Conservation (phyloP, 1,139 yeast genomes). For the Suhomyces taliae region DNA sequence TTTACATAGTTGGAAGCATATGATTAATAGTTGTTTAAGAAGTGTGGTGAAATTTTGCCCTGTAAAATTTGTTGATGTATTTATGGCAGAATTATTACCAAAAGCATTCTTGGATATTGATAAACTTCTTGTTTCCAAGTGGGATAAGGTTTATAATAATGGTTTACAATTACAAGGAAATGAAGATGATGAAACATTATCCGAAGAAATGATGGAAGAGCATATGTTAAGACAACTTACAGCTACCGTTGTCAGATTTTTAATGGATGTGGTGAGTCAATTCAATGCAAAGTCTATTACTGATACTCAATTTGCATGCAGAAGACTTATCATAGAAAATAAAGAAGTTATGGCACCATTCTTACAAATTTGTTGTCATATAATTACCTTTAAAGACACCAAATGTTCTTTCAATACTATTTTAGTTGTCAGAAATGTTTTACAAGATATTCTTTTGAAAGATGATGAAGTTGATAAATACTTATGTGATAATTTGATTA, state of each 20-base stretch:
- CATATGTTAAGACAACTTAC: constrained; percentile 90
- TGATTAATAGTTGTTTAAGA: constrained; percentile 85
- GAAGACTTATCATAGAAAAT: constrained; percentile 64
- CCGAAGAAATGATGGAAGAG: constrained; percentile 99
- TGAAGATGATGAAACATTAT: constrained; percentile 77
- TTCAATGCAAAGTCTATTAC: constrained; percentile 45
- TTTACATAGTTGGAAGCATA: constrained; percentile 95
- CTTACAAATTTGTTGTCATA: constrained; percentile 70
- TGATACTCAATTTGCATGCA: constrained; percentile 63
- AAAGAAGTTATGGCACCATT: constrained; percentile 76
- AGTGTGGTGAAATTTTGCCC: constrained; percentile 91
- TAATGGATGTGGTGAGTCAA: constrained; percentile 89
- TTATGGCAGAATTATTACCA: constrained; percentile 78
- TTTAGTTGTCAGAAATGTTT: constrained; percentile 69
- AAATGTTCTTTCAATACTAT: constrained; percentile 92
- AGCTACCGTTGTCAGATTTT: constrained; percentile 84
- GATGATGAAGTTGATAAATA: constrained; percentile 80
- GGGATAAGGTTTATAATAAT: constrained; percentile 70
- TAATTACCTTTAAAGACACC: constrained; percentile 81
- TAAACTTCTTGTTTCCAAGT: constrained; percentile 61
- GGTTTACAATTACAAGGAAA: constrained; percentile 73
- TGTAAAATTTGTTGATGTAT: constrained; percentile 58
- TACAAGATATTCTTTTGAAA: constrained; percentile 62
- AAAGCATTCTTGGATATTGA: constrained; percentile 73
- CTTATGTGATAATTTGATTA: constrained; percentile 58